Conservation (phyloP, 225 moss, liverwort and hornwort species). For the Sphagnum tenellum region DNA sequence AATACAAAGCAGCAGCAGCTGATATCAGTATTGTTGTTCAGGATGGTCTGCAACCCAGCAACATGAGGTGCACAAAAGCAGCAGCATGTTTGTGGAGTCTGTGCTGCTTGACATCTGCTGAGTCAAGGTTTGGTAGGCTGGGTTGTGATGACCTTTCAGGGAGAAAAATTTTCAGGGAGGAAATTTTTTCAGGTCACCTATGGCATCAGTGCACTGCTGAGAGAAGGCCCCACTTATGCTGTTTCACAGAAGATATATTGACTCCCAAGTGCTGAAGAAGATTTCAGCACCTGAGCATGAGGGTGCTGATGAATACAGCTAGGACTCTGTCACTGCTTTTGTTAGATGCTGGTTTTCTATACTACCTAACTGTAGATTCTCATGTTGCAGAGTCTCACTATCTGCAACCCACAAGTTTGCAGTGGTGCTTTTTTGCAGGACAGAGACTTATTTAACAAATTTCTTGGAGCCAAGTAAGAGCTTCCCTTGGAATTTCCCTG, state of each 20-base stretch:
- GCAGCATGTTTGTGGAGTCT: conserved; percentile 3
- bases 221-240: conserved; percentile 50
- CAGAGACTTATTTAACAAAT: too few species aligned
- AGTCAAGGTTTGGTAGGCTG: conserved; percentile 11
- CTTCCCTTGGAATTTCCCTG: too few species aligned
- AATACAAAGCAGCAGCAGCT: conserved; percentile 20
- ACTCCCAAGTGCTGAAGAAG: conserved; percentile 47
- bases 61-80: conserved; percentile 7
- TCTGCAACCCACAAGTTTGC: conserved; percentile 35
- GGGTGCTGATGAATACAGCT: conserved; percentile 41
- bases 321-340: conserved; percentile 33
- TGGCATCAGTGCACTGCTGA: conserved; percentile 50
- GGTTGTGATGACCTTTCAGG: conserved; percentile 9
- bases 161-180: conserved; percentile 8
- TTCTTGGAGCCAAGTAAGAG: too few species aligned
- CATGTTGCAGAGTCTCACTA: conserved; percentile 40
- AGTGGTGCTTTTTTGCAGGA: too few species aligned
- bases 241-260: conserved; percentile 33
- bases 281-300: too few species aligned
- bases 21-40: conserved; percentile 4
- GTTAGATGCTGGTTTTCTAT: conserved; percentile 44
- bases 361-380: conserved; percentile 16
- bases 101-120: neutral
- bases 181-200: conserved; percentile 17
- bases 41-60: conserved; percentile 6